Base-by-base conservation (phyloP, 805 yeast genomes). In the Wickerhamiella cacticola region DNA sequence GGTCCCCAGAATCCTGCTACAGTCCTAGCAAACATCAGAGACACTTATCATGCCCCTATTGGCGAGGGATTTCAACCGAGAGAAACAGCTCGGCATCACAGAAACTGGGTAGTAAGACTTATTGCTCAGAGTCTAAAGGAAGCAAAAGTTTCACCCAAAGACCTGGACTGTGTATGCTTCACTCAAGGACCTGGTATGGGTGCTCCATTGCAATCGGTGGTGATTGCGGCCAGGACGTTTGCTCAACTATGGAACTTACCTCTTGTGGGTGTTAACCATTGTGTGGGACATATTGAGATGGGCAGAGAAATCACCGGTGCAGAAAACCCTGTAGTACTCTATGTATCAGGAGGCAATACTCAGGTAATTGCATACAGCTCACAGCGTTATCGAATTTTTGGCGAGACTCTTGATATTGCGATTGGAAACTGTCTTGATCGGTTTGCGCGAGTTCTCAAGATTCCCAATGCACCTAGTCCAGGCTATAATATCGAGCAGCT, bases 121-220 rank as follows among this genome's bases (percentile, higher is more conserved):
- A 76, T 86, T 33, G 78, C 77, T 56, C 58, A 59, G 25, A 82
- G 97, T 0, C 58, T 92, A 36, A 61, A 62, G 2, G 88, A 80
- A 36, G 80, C 94, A 1, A 63, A 66, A 0, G 58, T 85, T 5
- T 55, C 57, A 1, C 65, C 67, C 10, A 29, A 53, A 1, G 68
- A 67, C 7, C 53, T 68, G 25, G 70, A 68, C 51, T 68, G 72
- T 52, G 82, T 92, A 43, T 86, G 95, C 63, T 92, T 92, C 63
- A 92, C 98, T 1, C 94, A 83, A 64, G 98, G 98, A 4, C 99
- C 98, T 0, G 99, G 99, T 1, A 92, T 92, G 97, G 99, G 99
- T 2, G 97, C 97, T 0, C 99, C 99, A 0, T 67, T 92, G 46
- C 95, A 92, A 57, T 78, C 89, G 48, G 96, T 87, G 34, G 97